Evolutionary conservation across 768 basidiomycete genomes (phyloP).

Genomic region (Trametes elegans): DNA sequence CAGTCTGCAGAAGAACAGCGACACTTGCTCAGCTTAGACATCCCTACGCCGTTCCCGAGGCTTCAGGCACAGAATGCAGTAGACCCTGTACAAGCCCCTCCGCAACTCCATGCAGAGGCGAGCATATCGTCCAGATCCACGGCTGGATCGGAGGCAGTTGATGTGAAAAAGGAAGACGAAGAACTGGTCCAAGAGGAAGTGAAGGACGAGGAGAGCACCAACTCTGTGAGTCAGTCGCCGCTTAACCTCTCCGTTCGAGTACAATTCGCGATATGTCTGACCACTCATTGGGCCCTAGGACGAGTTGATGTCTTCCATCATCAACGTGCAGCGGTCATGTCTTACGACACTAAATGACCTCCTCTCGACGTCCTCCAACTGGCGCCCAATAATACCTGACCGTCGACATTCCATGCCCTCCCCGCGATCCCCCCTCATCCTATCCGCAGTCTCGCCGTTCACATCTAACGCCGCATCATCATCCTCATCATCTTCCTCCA

Average conservation of each 20-base stretch:
- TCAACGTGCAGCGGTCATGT: conserved; percentile 70
- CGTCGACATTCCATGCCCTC: conserved; percentile 61
- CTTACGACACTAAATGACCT: conserved; percentile 71
- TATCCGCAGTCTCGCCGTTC: conserved; percentile 1
- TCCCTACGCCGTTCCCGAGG: conserved; percentile 21
- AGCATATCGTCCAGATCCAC: background rate
- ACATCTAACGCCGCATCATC: conserved; percentile 28
- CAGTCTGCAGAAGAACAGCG: background rate
- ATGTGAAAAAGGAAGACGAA: background rate
- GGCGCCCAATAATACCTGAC: conserved; percentile 57
- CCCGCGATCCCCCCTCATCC: conserved; percentile 16
- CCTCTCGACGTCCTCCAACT: conserved; percentile 49
- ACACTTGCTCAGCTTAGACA: conserved; percentile 6
- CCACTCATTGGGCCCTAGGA: conserved; percentile 40
- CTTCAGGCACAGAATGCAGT: no score
- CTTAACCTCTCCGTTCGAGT: background rate
- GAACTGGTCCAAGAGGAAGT: background rate
- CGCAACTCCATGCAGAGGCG: background rate
- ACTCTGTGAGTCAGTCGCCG: background rate
- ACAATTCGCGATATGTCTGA: background rate
- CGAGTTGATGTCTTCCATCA: conserved; percentile 70
- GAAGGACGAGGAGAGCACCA: background rate
- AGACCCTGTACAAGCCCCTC: no score
- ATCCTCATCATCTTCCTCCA: conserved; percentile 30
- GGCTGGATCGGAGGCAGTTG: background rate